Conservation (phyloP, 2,329 filamentous ascomycete genomes). For the Whalleya microplaca region DNA sequence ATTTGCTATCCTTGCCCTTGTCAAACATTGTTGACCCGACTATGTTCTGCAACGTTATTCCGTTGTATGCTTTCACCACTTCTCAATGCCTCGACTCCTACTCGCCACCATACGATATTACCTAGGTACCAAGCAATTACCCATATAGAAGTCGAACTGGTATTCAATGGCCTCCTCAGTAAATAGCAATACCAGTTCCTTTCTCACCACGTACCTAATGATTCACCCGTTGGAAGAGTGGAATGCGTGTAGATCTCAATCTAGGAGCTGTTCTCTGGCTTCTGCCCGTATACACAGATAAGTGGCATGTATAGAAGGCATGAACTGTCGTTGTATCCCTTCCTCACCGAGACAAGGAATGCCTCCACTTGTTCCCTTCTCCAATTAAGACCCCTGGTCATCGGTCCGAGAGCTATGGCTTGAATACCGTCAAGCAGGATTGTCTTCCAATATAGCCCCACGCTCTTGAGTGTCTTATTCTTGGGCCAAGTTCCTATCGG, state of each 20-base stretch:
- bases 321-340: conserved; percentile 50
- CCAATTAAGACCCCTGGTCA: conserved; percentile 55
- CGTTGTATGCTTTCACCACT: background rate
- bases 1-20: background rate
- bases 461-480: conserved; percentile 54
- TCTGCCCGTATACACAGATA: conserved; percentile 59
- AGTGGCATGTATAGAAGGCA: conserved; percentile 59
- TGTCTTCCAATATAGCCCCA: conserved; percentile 56
- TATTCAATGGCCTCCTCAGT: background rate
- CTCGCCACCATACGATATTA: background rate
- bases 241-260: background rate
- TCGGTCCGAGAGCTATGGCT: conserved; percentile 55
- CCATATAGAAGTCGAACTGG: background rate
- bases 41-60: background rate
- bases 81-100: background rate
- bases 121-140: too few species aligned
- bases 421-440: conserved; percentile 54
- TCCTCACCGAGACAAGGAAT: conserved; percentile 52
- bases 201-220: background rate
- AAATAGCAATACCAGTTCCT: background rate
- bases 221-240: background rate
- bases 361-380: conserved; percentile 51
- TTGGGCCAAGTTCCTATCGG: conserved; percentile 60
- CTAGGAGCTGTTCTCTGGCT: conserved; percentile 37
- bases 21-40: background rate